Conservation (phyloP, 2,329 filamentous ascomycete species). For the Sporothrix pallida region DNA sequence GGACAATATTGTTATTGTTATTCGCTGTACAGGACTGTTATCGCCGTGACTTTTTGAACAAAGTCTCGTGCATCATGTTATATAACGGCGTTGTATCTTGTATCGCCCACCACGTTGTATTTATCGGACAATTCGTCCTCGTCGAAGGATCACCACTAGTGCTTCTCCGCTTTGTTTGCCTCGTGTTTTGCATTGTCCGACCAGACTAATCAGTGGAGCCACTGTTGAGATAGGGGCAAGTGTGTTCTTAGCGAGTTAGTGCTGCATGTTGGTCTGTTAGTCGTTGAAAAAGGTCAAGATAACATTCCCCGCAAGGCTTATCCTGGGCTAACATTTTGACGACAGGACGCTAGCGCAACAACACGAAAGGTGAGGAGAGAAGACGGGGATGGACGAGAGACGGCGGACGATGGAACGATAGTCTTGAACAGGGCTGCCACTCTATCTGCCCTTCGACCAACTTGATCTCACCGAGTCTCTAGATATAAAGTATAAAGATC, state of each 20-base stretch:
- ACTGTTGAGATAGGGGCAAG: too few relatives aligned
- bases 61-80: not conserved
- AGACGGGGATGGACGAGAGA: not conserved
- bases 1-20: not conserved
- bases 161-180: slow-evolving; percentile 1
- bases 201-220: too few relatives aligned
- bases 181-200: slow-evolving; percentile 8
- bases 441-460: not conserved
- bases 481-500: slow-evolving; percentile 26
- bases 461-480: not conserved
- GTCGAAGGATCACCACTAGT: not conserved
- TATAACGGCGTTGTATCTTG: not conserved
- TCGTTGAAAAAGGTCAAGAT: not conserved
- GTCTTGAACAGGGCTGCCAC: not conserved
- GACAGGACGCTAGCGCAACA: not conserved
- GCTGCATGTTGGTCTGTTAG: not conserved
- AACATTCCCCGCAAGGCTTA: not conserved
- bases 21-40: not conserved
- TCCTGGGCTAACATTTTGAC: not conserved
- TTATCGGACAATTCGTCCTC: slow-evolving; percentile 3
- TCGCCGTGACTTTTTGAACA: not conserved
- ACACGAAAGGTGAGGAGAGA: slow-evolving; percentile 1
- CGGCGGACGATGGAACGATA: not conserved
- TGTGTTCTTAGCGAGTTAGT: not conserved
- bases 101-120: not conserved